Evolutionary conservation across 331 rosid genomes (phyloP), one percentile per base, ranked within the genome.

Genomic region (Cydonia oblonga): DNA sequence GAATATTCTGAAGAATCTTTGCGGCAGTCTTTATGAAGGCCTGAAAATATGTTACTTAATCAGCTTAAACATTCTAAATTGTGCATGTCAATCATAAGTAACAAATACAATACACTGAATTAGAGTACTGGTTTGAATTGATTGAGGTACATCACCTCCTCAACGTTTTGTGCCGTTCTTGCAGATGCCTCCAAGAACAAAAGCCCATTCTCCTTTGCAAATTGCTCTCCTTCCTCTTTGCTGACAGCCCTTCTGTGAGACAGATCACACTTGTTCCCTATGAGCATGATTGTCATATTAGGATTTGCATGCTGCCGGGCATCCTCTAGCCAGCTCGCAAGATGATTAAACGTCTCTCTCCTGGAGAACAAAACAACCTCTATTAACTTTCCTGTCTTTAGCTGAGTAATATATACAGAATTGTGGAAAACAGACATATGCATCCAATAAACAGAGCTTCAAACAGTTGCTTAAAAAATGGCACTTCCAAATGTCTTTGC

Each of bases 291-390:
- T 23, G 97, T 59, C 98, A 93, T 90, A 83, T 87, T 90, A 66
- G 98, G 90, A 81, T 90, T 93, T 44, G 97, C 98, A 85, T 93
- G 97, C 81, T 93, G 98, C 59, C 93, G 89, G 25, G 98, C 97
- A 82, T 93, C 98, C 88, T 90, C 98, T 53, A 93, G 84, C 98
- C 98, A 90, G 85, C 93, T 93, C n/a, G 97, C 90, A 65, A 90
- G 75, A 84, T 93, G 98, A 82, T 93, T 93, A 83, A 93, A 93
- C 24, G 98, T 93, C 86, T 93, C 98, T 73, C 98, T 89, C 97
- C 98, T 93, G 84, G 35, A 25, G 46, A 79, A 69, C 20, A 79
- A 67, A 77, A 32, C 15, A 59, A 42, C 28, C n/a, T 59, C 25
- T 13, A 28, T 28, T 13, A 74, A n/a, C n/a, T 0, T 28, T 54